Evolutionary conservation across 164 flowering plant genomes (phyloP).

Genomic region (Pachysandra terminalis): DNA sequence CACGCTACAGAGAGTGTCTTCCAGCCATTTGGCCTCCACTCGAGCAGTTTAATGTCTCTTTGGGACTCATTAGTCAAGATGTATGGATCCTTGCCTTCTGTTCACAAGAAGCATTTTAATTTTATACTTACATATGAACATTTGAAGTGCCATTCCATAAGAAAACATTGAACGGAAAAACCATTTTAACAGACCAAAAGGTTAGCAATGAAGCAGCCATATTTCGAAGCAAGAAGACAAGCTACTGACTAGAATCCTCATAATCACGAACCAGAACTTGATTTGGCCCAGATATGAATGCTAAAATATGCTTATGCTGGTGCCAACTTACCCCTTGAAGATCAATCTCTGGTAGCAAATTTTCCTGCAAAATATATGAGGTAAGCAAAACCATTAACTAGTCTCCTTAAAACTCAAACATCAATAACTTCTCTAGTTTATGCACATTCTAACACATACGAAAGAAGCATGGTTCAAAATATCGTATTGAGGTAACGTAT

Average conservation of each 20-base stretch:
- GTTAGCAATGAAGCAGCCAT: not conserved
- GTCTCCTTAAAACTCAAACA: slow-evolving; percentile 35
- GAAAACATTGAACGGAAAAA: not conserved
- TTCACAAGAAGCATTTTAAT: not conserved
- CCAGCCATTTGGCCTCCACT: slow-evolving; percentile 98
- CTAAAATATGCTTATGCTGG: slow-evolving; percentile 74
- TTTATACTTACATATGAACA: slow-evolving; percentile 17
- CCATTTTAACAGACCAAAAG: not conserved
- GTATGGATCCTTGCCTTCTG: slow-evolving; percentile 71
- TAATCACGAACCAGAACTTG: slow-evolving; percentile 76
- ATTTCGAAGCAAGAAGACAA: not conserved
- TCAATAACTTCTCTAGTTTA: not conserved
- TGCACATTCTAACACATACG: not conserved
- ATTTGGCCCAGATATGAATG: slow-evolving; percentile 78
- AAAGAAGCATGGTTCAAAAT: too few species aligned
- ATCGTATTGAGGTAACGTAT: too few species aligned
- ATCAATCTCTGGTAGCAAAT: slow-evolving; percentile 57
- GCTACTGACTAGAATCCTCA: slow-evolving; percentile 74
- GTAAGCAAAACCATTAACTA: not conserved
- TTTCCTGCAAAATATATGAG: slow-evolving; percentile 38
- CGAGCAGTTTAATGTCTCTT: slow-evolving; percentile 60
- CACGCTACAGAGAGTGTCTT: slow-evolving; percentile 88
- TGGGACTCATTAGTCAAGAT: slow-evolving; percentile 70
- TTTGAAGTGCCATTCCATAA: slow-evolving; percentile 15
- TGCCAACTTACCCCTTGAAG: slow-evolving; percentile 91